Evolutionary conservation across 257 asterid genomes (phyloP).

Genomic region (Striga asiatica): DNA sequence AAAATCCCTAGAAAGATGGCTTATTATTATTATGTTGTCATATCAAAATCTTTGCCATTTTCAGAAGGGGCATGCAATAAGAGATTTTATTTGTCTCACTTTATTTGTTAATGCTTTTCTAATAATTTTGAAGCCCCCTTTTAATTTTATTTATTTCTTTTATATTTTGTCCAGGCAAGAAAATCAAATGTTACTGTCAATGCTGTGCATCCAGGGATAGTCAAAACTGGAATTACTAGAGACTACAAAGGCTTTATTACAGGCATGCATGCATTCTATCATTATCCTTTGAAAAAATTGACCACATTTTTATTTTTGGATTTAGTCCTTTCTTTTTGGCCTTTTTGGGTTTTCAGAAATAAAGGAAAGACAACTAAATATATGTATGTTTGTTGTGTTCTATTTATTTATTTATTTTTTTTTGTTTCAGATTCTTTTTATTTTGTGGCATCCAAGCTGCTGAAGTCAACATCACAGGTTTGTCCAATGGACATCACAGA

Average conservation of each 20-base stretch:
- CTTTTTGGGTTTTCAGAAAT: neutral
- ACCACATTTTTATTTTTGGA: slow-evolving; percentile 6
- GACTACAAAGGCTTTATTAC: slow-evolving; percentile 91
- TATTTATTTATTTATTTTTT: neutral
- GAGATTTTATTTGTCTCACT: neutral
- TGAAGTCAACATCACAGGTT: slow-evolving; percentile 93
- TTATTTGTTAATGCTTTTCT: neutral
- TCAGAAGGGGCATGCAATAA: neutral
- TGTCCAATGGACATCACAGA: slow-evolving; percentile 12
- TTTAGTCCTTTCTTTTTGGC: neutral
- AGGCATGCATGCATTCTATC: slow-evolving; percentile 42
- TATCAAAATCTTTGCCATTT: neutral
- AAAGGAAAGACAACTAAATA: no score
- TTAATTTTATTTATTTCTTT: neutral
- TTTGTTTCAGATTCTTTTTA: slow-evolving; percentile 60
- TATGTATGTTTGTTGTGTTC: no score
- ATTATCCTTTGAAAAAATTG: neutral
- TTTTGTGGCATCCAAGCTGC: slow-evolving; percentile 85
- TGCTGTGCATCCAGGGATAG: slow-evolving; percentile 91
- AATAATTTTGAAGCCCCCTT: neutral
- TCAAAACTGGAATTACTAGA: slow-evolving; percentile 85
- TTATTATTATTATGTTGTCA: neutral
- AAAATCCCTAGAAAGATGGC: neutral
- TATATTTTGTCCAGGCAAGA: slow-evolving; percentile 41
- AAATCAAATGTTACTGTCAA: slow-evolving; percentile 82